Percentiles rank a stretch among this genome's conserved stretches.
Evolutionary conservation across 495 filamentous ascomycete genomes (phyloP).

Genomic region (Hypoxylon rickii): DNA sequence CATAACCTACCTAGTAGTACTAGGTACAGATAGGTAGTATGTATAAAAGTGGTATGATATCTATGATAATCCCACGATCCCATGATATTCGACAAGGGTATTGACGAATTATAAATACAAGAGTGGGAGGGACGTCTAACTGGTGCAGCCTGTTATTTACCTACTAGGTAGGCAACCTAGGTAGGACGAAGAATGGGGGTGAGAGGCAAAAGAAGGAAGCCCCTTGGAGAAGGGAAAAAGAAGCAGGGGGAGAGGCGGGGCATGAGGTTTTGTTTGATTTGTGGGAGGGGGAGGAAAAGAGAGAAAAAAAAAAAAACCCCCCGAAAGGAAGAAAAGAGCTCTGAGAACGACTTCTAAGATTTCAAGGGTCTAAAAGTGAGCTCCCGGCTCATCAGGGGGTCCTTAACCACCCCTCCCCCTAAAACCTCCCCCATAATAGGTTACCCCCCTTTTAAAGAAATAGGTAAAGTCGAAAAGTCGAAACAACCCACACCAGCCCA

Average conservation of each 20-base stretch:
- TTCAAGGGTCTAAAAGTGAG: too few species aligned
- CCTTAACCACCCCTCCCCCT: too few species aligned
- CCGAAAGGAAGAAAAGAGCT: neutral
- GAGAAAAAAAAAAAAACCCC: neutral
- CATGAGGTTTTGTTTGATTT: too few species aligned
- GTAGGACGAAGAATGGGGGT: neutral
- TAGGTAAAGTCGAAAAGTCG: slow-evolving; percentile 21
- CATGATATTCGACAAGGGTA: slow-evolving; percentile 18
- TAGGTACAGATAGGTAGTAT: too few species aligned
- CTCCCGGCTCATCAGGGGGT: too few species aligned
- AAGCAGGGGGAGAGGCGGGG: neutral
- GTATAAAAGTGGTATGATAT: slow-evolving; percentile 25
- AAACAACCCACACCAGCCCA: slow-evolving; percentile 27
- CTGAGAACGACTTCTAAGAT: too few species aligned
- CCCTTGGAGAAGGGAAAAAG: neutral
- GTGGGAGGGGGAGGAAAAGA: slow-evolving; percentile 18
- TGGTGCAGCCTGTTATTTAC: neutral
- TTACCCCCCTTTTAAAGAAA: too few species aligned
- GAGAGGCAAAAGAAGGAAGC: neutral
- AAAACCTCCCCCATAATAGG: too few species aligned
- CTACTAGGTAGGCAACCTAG: neutral
- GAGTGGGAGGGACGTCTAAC: slow-evolving; percentile 17
- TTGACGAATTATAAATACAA: neutral
- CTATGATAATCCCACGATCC: too few species aligned
- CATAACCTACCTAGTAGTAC: slow-evolving; percentile 12